Evolutionary conservation across 2,329 filamentous ascomycete genomes (phyloP).

Genomic region (Pezizomycotina sp.): DNA sequence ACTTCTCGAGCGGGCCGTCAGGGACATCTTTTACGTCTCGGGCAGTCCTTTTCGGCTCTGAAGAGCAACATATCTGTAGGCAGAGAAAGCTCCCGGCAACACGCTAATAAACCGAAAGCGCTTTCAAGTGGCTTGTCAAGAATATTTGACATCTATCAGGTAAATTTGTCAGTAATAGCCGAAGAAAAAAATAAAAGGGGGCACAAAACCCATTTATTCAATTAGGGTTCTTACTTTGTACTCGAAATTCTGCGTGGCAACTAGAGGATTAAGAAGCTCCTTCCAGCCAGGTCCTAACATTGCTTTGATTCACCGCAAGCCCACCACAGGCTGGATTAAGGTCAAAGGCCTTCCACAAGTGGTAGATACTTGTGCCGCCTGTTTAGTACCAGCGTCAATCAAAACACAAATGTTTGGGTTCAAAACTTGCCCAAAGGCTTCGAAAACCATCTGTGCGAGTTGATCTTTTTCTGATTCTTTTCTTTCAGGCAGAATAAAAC

Average conservation of each 20-base stretch:
- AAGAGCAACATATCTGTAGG: conserved; percentile 82
- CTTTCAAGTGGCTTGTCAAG: conserved; percentile 95
- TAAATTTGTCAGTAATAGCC: not conserved
- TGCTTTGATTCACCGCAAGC: conserved; percentile 98
- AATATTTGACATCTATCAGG: conserved; percentile 71
- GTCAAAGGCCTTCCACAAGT: conserved; percentile 97
- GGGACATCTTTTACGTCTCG: conserved; percentile 59
- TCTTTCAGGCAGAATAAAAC: conserved; percentile 97
- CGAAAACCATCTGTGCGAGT: conserved; percentile 99
- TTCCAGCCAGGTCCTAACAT: conserved; percentile 77
- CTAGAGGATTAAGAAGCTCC: conserved; percentile 79
- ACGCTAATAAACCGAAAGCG: conserved; percentile 97
- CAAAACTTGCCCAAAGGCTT: conserved; percentile 79
- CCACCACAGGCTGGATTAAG: conserved; percentile 94
- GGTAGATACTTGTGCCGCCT: conserved; percentile 86
- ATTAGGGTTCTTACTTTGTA: conserved; percentile 46
- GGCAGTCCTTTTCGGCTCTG: conserved; percentile 44
- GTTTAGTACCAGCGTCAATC: conserved; percentile 87
- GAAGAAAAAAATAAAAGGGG: not conserved
- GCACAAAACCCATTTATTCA: not conserved
- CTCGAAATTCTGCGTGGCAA: conserved; percentile 96
- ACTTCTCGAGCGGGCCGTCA: conserved; percentile 82
- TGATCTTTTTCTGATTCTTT: conserved; percentile 99
- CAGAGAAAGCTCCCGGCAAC: conserved; percentile 92
- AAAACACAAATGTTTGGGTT: conserved; percentile 95